These are phyloP conservation scores for Oidiodendron maius DNA, from an alignment of 495 filamentous ascomycete species.

Conservation along the genomic window DNA sequence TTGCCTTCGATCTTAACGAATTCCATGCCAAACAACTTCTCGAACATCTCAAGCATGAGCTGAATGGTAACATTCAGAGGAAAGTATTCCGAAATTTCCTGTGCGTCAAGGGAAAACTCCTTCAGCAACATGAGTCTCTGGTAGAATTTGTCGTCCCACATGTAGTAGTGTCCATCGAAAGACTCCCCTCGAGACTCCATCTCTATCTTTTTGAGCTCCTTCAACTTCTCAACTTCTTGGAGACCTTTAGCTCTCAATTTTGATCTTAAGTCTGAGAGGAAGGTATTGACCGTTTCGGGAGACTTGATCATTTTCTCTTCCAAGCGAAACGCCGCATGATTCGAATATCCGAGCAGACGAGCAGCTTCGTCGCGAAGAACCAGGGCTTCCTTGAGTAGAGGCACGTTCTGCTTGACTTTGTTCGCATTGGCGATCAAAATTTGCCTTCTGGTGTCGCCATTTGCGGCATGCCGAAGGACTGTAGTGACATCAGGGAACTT, in stretches of 20 bases:
- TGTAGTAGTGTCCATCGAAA: slow-evolving; percentile 45
- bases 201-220: slow-evolving; percentile 74
- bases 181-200: slow-evolving; percentile 43
- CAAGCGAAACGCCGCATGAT: slow-evolving; percentile 67
- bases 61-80: slow-evolving; percentile 62
- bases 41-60: slow-evolving; percentile 74
- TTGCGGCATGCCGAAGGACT: slow-evolving; percentile 38
- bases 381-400: slow-evolving; percentile 64
- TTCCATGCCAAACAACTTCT: slow-evolving; percentile 65
- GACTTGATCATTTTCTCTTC: slow-evolving; percentile 79
- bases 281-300: slow-evolving; percentile 60
- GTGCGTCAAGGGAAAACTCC: slow-evolving; percentile 61
- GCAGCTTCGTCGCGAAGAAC: slow-evolving; percentile 74
- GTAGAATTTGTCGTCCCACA: slow-evolving; percentile 64
- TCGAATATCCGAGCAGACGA: slow-evolving; percentile 65
- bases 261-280: slow-evolving; percentile 57
- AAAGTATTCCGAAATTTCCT: slow-evolving; percentile 72
- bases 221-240: slow-evolving; percentile 62
- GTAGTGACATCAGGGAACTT: slow-evolving; percentile 53
- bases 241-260: slow-evolving; percentile 55
- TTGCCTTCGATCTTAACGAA: slow-evolving; percentile 63
- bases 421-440: slow-evolving; percentile 63
- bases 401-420: slow-evolving; percentile 68
- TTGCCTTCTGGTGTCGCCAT: slow-evolving; percentile 48
- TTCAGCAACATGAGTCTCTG: slow-evolving; percentile 67